These are phyloP conservation scores for Echeveria elegans DNA, from an alignment of 164 flowering plant species.

Conservation along the genomic window DNA sequence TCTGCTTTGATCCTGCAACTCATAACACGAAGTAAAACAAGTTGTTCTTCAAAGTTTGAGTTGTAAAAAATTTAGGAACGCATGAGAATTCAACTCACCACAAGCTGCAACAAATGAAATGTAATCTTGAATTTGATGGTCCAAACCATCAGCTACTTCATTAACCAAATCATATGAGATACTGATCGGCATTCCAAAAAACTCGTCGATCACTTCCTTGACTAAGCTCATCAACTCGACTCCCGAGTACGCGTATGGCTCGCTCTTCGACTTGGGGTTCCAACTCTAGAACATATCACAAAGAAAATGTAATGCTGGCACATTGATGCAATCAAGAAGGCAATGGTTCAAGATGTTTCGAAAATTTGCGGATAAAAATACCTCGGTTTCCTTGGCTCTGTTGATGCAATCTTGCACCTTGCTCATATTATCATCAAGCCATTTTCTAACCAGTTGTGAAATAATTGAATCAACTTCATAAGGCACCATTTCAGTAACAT, in stretches of 20 bases:
- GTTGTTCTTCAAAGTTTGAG: background rate
- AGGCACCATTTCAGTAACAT: conserved; percentile 73
- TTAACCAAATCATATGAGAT: conserved; percentile 46
- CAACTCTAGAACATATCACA: conserved; percentile 54
- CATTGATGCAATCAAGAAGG: background rate
- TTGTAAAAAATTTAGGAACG: background rate
- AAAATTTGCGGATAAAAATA: conserved; percentile 19
- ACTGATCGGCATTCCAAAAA: conserved; percentile 61
- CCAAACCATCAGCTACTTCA: conserved; percentile 73
- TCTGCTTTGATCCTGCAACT: conserved; percentile 74
- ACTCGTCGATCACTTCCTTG: conserved; percentile 52
- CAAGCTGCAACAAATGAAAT: conserved; percentile 60
- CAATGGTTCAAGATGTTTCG: too few species aligned
- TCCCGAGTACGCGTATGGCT: conserved; percentile 77
- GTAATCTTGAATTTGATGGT: conserved; percentile 57
- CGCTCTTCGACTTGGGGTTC: conserved; percentile 87
- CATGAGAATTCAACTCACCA: conserved; percentile 39
- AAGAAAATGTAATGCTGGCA: background rate
- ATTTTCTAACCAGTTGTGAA: conserved; percentile 34
- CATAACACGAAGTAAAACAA: background rate
- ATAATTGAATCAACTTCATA: conserved; percentile 73
- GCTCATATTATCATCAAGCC: conserved; percentile 60
- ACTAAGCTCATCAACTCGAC: conserved; percentile 55
- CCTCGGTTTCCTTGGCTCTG: conserved; percentile 79
- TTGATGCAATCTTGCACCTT: conserved; percentile 31